Evolutionary conservation across 768 basidiomycete species (phyloP).

Genomic region (Psilocybe cyanescens): DNA sequence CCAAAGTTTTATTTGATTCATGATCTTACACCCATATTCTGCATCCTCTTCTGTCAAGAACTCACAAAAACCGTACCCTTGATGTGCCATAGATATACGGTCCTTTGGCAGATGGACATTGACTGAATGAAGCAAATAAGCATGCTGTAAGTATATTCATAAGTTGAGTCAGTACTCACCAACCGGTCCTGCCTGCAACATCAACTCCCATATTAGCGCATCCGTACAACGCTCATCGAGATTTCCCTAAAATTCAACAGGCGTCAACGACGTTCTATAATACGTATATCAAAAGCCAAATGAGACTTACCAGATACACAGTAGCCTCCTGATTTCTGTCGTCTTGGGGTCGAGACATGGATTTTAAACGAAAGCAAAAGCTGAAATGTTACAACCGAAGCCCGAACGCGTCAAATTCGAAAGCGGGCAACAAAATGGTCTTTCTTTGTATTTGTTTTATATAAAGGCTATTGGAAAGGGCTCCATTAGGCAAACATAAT

Average conservation of each 20-base stretch:
- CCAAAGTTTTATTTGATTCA: constrained; percentile 99
- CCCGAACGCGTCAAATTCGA: neutral
- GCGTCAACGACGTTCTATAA: constrained; percentile 8
- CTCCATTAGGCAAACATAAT: too few relatives aligned
- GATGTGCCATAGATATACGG: constrained; percentile 96
- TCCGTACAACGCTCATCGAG: constrained; percentile 95
- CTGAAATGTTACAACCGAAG: neutral
- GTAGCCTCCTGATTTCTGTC: constrained; percentile 93
- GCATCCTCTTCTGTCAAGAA: constrained; percentile 99
- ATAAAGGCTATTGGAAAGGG: too few relatives aligned
- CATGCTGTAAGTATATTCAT: neutral
- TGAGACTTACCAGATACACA: constrained; percentile 69
- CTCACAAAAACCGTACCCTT: constrained; percentile 99
- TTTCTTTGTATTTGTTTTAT: too few relatives aligned
- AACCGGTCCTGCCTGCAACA: constrained; percentile 99
- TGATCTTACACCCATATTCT: constrained; percentile 99
- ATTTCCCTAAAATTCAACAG: constrained; percentile 69
- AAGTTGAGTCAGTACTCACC: constrained; percentile 55
- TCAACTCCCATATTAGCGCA: constrained; percentile 96
- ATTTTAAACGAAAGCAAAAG: constrained; percentile 1
- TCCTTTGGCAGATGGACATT: constrained; percentile 99
- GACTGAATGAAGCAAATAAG: constrained; percentile 46
- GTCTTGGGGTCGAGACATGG: constrained; percentile 76
- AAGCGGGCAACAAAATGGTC: too few relatives aligned
- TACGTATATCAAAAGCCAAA: neutral